phyloP scores from a whole-genome alignment of 768 basidiomycete genomes.

The Roridomyces roridus region DNA sequence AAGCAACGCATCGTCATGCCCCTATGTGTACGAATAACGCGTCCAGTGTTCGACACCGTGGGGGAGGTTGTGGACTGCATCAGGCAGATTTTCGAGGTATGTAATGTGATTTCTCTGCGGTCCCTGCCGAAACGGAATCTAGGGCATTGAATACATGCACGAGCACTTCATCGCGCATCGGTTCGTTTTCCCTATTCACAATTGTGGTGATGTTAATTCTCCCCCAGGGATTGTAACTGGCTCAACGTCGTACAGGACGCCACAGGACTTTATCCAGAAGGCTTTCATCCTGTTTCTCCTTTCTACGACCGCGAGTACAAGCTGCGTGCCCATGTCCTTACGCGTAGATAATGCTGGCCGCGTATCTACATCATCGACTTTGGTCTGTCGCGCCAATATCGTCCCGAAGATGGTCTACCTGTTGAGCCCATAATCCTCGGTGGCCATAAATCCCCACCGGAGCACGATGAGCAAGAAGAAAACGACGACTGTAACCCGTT shows the following conservation, averaged over 20 bases:
- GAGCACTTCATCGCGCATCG: slow-evolving; percentile 9
- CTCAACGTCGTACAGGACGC: neutral
- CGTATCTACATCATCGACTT: slow-evolving; percentile 40
- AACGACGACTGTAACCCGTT: slow-evolving; percentile 29
- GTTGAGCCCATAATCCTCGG: neutral
- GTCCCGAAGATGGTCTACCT: neutral
- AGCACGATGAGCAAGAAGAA: no score
- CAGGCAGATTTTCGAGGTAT: slow-evolving; percentile 28
- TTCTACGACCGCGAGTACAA: neutral
- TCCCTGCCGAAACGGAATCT: no score
- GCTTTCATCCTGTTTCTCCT: neutral
- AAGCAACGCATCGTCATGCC: slow-evolving; percentile 29
- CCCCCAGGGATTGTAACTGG: neutral
- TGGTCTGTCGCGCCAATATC: slow-evolving; percentile 1
- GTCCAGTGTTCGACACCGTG: slow-evolving; percentile 23
- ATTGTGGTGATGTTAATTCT: neutral
- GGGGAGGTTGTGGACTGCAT: slow-evolving; percentile 30
- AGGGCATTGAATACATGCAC: slow-evolving; percentile 11
- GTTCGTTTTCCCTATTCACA: slow-evolving; percentile 10
- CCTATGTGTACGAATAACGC: neutral
- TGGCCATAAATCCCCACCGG: neutral
- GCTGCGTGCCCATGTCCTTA: neutral
- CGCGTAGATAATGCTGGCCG: slow-evolving; percentile 4
- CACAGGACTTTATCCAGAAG: neutral
- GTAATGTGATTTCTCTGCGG: neutral